phyloP scores from a whole-genome alignment of 805 yeast species.

The Blastobotrys peoriensis region DNA sequence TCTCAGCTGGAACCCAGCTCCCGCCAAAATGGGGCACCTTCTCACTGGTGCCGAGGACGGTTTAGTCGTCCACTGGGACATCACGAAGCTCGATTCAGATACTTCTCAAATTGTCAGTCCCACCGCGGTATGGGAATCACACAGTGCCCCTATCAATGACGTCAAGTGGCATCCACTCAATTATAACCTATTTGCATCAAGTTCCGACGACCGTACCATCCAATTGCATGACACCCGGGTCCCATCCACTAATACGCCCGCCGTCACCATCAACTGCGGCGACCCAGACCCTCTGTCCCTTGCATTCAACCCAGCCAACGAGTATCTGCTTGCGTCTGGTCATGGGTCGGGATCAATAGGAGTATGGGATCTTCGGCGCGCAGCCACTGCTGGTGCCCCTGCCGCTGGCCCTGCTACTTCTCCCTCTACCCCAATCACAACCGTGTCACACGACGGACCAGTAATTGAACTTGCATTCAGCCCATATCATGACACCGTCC shows the following conservation, averaged over 20 bases:
- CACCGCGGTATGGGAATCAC: constrained; percentile 26
- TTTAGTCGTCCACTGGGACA: constrained; percentile 59
- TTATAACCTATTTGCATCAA: constrained; percentile 54
- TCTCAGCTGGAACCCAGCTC: constrained; percentile 63
- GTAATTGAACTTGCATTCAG: constrained; percentile 73
- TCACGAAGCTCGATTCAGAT: constrained; percentile 37
- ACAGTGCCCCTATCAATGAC: constrained; percentile 57
- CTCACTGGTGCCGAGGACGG: constrained; percentile 60
- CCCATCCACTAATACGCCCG: constrained; percentile 16
- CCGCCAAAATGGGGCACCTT: constrained; percentile 50
- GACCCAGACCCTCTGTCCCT: constrained; percentile 30
- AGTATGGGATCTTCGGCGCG: constrained; percentile 61
- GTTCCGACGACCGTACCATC: constrained; percentile 56
- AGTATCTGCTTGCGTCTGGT: constrained; percentile 60
- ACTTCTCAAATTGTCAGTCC: constrained; percentile 26
- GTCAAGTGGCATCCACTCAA: constrained; percentile 63
- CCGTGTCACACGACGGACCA: constrained; percentile 49
- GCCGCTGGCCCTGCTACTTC: constrained; percentile 12
- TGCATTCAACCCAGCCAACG: constrained; percentile 52
- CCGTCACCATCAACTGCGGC: constrained; percentile 36
- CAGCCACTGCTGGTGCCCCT: constrained; percentile 12
- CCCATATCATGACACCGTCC: constrained; percentile 43
- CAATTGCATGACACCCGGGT: constrained; percentile 51
- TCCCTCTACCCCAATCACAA: constrained; percentile 25
- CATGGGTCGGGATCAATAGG: constrained; percentile 50